Percentiles rank a stretch among this genome's conserved stretches.
phyloP scores from a whole-genome alignment of 2,329 filamentous ascomycete genomes.

The Xylariaceae sp. region DNA sequence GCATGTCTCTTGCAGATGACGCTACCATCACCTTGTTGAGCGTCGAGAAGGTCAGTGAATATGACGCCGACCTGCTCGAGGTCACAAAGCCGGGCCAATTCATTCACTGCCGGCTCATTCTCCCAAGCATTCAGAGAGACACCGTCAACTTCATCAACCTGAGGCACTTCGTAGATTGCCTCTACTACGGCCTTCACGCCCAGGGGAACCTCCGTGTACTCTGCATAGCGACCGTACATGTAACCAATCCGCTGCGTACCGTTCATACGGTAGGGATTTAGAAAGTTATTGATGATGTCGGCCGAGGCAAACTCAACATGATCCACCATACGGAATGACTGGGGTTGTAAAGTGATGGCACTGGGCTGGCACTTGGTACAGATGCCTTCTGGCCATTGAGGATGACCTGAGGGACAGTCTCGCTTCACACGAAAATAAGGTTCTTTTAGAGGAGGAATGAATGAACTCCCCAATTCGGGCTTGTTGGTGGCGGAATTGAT shows the following conservation, averaged over 20 bases:
- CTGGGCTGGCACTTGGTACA: slow-evolving; percentile 98
- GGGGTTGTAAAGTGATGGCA: slow-evolving; percentile 90
- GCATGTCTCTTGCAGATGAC: slow-evolving; percentile 94
- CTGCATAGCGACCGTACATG: slow-evolving; percentile 83
- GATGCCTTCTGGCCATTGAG: slow-evolving; percentile 91
- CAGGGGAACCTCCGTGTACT: slow-evolving; percentile 88
- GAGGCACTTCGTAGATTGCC: slow-evolving; percentile 94
- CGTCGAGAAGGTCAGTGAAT: slow-evolving; percentile 86
- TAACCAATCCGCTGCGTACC: slow-evolving; percentile 83
- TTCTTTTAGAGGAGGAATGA: slow-evolving; percentile 91
- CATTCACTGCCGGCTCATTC: slow-evolving; percentile 76
- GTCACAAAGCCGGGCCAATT: slow-evolving; percentile 76
- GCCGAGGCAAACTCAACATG: slow-evolving; percentile 94
- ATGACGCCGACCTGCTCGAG: slow-evolving; percentile 88
- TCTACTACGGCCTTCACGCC: slow-evolving; percentile 95
- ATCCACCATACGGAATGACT: slow-evolving; percentile 94
- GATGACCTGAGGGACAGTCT: slow-evolving; percentile 89
- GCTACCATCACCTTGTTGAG: slow-evolving; percentile 74
- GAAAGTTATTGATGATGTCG: slow-evolving; percentile 78
- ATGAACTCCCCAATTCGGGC: slow-evolving; percentile 86
- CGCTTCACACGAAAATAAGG: slow-evolving; percentile 86
- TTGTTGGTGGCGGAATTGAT: slow-evolving; percentile 96
- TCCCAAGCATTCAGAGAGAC: slow-evolving; percentile 82
- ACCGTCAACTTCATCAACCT: slow-evolving; percentile 83
- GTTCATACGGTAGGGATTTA: slow-evolving; percentile 87